phyloP scores from a whole-genome alignment of 83 land plant species.

The Picea abies region DNA sequence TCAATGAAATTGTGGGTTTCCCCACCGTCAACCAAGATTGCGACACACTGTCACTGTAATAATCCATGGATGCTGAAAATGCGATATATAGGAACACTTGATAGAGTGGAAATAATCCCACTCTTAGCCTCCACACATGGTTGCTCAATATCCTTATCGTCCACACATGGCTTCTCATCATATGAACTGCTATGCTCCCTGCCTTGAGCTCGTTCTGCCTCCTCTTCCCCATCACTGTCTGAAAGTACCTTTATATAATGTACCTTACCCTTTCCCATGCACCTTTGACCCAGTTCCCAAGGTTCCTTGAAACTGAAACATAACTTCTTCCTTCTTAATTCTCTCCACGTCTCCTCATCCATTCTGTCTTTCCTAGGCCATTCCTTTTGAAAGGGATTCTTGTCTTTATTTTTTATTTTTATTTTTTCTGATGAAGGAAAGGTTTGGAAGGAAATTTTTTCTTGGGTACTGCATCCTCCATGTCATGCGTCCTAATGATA shows the following conservation, averaged over 20 bases:
- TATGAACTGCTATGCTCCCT: background rate
- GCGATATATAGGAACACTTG: background rate
- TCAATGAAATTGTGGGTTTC: too few species aligned
- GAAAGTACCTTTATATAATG: background rate
- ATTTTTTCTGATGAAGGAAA: too few species aligned
- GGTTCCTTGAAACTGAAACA: background rate
- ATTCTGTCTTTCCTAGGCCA: background rate
- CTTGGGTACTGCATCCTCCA: too few species aligned
- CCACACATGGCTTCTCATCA: too few species aligned
- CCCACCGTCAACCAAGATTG: too few species aligned
- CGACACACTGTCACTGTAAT: background rate
- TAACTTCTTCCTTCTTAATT: background rate
- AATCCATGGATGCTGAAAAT: background rate
- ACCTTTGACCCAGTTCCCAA: background rate
- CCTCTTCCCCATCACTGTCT: background rate
- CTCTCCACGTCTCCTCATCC: background rate
- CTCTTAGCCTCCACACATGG: background rate
- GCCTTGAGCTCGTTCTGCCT: background rate
- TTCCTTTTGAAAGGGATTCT: background rate
- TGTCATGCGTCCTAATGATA: too few species aligned
- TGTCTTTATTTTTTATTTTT: too few species aligned
- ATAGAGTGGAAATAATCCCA: background rate
- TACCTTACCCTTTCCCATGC: background rate
- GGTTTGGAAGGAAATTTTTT: background rate
- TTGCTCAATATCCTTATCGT: background rate